Base-by-base conservation (phyloP, 208 protist species). In the Crithidia fasciculata region DNA sequence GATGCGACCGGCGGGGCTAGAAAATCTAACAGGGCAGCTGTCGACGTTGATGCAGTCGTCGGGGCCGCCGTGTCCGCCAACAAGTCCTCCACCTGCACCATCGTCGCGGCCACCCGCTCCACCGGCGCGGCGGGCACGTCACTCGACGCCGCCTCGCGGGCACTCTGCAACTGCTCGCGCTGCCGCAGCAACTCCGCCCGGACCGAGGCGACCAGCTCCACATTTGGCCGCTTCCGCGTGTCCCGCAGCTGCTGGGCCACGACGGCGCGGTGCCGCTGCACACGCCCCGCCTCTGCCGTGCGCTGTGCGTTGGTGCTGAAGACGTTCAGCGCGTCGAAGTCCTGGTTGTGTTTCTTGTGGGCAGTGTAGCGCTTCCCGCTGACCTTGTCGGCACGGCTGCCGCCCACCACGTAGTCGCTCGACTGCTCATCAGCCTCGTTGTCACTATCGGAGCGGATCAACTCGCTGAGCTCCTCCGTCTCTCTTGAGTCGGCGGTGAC, bases 251-350 rank as follows among this genome's bases (percentile, higher is more conserved):
- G 53, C 44, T 15, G n/a, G 0, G 52, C 67, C 52, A 74, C 8
- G 5, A 18, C 37, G 0, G 60, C 18, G n/a, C 74, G 66, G 13
- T 79, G 74, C 10, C 60, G 66, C 49, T 65, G 74, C 37, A 67
- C 8, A 0, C 41, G 52, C 0, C 67, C 37, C 28, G 57, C 5
- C 44, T 63, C 59, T 1, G 2, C 8, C 2, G 39, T 37, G 13
- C 13, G 4, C 7, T 0, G 13, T n/a, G 39, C 57, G 56, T 79
- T 79, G 15, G 66, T 79, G 43, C 10, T 56, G 8, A 81, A 19
- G 28, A 88, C 76, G 8, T 74, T 78, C 40, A 88, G 70, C 1
- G 80, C 52, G 2, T 57, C 18, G 47, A 84, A 81, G 4, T 88
- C 80, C 8, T 72, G 62, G 41, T 77, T 71, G 8, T 19, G 58